Base-by-base conservation (phyloP, 2,329 filamentous ascomycete genomes). In the Colletotrichum gigasporum region DNA sequence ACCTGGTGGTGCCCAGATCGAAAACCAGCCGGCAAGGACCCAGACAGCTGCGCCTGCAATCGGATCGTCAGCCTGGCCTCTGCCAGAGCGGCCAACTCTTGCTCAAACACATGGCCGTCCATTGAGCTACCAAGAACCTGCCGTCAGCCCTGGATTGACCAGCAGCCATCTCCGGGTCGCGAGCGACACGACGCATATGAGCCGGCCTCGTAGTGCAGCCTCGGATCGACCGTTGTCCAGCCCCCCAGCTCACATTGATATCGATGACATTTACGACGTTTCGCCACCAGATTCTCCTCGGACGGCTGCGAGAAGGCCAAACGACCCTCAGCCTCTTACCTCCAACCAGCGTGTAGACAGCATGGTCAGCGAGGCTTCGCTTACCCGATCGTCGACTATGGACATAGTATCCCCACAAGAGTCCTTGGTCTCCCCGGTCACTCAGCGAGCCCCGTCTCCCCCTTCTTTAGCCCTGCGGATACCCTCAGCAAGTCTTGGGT, bases 251-350 rank as follows among this genome's bases (percentile, higher is more conserved):
- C 57, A 22, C 12, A 54, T 62, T 2, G 74, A 75, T 10, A 72
- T 69, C 9, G 79, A 81, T 3, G 75, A 83, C 24, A 71, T 84
- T 3, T 85, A 85, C 69, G 78, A 83, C 62, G 80, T 80, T 4
- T 83, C 82, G 2, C 82, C 83, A 1, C 82, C 80, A 2, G 75
- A 71, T 10, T 82, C 81, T 0, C 82, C 82, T 4, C 66, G 67
- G 6, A 56, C 69, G 28, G 60, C 67, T 10, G 68, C 68, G 4
- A 57, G 58, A 22, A 65, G 62, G 28, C 63, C 62, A 11, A 58
- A 35, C 10, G 30, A 30, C 7, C 11, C 11, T 8, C 26, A 58
- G 9, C 18, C 51, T n/a, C n/a, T n/a, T 18, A 51, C 18, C 2
- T 39, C 51, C 12, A 37, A 56, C 20, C 41, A 57, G 24, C 55